A percentile compares a stretch with the other conserved stretches of the same genome.
These are phyloP conservation scores for Prunus mongolica DNA, from an alignment of 306 rosid genomes.

Conservation along the genomic window DNA sequence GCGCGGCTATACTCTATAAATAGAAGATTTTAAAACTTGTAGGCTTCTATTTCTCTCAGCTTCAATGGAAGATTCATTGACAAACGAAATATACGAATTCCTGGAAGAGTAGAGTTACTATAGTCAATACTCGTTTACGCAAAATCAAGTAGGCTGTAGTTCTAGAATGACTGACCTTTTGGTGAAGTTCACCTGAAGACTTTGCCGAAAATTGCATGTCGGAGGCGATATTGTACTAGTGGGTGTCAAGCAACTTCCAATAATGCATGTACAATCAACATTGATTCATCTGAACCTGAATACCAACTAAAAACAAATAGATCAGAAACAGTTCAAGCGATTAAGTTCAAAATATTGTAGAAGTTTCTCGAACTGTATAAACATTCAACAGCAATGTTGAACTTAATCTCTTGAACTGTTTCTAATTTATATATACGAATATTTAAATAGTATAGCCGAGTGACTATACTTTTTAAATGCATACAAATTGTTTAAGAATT, in stretches of 20 bases:
- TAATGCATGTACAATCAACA: constrained; percentile 23
- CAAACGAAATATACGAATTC: constrained; percentile 66
- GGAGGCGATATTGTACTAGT: constrained; percentile 74
- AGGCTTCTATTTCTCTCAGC: constrained; percentile 87
- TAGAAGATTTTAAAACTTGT: constrained; percentile 31
- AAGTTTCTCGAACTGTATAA: no score
- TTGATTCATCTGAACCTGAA: constrained; percentile 87
- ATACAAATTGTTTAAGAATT: no score
- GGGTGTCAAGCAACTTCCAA: constrained; percentile 93
- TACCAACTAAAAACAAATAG: constrained; percentile 23
- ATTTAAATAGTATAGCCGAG: no score
- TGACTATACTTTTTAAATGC: no score
- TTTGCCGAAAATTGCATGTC: constrained; percentile 91
- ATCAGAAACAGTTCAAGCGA: not conserved
- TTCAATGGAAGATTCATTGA: constrained; percentile 64
- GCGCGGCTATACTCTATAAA: no score
- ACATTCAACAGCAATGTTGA: no score
- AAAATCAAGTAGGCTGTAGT: constrained; percentile 8
- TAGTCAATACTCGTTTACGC: constrained; percentile 26
- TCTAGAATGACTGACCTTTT: constrained; percentile 48
- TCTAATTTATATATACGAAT: no score
- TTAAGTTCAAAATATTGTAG: not conserved
- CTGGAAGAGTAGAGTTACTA: constrained; percentile 40
- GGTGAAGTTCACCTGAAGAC: constrained; percentile 84
- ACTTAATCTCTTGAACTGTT: no score